Percentiles rank a stretch among this genome's conserved stretches.
Evolutionary conservation across 768 basidiomycete genomes (phyloP).

Genomic region (Lentinus tigrinus): DNA sequence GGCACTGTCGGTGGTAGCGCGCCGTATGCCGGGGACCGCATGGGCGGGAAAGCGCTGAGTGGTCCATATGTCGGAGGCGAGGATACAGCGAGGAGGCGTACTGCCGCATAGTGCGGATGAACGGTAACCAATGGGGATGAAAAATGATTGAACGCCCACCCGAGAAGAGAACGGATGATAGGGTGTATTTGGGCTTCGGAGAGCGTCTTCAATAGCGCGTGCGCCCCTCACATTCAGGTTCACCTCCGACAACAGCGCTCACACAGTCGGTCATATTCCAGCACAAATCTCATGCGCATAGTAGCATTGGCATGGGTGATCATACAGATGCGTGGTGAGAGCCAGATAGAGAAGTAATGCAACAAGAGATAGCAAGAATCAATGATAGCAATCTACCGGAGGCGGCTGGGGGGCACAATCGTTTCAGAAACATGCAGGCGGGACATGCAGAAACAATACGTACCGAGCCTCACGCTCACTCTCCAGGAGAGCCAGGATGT

Average conservation of each 20-base stretch:
- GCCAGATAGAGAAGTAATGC: conserved; percentile 14
- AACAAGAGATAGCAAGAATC: conserved; percentile 13
- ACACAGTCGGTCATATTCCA: background rate
- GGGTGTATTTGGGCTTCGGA: background rate
- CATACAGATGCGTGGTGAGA: conserved; percentile 22
- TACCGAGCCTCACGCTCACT: conserved; percentile 99
- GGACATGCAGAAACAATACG: conserved; percentile 33
- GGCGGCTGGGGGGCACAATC: conserved; percentile 11
- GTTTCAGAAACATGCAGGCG: background rate
- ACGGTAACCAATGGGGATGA: background rate
- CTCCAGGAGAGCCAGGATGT: conserved; percentile 95
- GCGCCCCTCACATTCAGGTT: background rate
- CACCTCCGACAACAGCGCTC: background rate
- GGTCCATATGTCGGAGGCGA: background rate
- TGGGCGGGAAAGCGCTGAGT: no score
- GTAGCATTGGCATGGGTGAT: conserved; percentile 21
- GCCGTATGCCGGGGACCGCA: no score
- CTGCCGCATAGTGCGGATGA: no score
- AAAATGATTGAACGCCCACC: background rate
- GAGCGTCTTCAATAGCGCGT: background rate
- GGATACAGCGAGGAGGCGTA: background rate
- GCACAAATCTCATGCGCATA: conserved; percentile 20
- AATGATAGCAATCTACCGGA: conserved; percentile 19
- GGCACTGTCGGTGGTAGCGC: no score
- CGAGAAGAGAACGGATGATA: no score